Evolutionary conservation across 768 basidiomycete genomes (phyloP), one percentile per base, ranked within the genome.

Genomic region (Agaricus blazei): DNA sequence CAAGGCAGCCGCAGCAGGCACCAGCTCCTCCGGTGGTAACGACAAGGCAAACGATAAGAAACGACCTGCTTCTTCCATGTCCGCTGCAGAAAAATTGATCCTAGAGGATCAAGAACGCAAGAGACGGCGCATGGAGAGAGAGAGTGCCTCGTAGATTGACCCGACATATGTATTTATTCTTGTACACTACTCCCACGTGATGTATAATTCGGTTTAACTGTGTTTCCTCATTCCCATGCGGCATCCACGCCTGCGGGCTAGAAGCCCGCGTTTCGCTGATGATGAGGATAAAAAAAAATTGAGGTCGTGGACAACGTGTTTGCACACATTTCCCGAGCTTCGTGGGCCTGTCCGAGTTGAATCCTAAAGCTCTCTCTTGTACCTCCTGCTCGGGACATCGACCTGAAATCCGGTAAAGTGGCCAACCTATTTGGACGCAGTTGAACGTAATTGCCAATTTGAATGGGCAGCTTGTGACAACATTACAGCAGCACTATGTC

Each of bases 71-170:
- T 73, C 82, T 48, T 11, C 40, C 3, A 82, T 94, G 80, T 84
- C 85, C 62, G 90, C 90, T 26, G 90, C 90, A 14, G 95, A 98
- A 69, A 76, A 81, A 59, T 70, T 98, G 56, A 95, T 97, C 58
- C 61, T 85, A 56, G 96, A 98, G 74, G 93, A 97, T 28, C 89
- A 90, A 71, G 92, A 93, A 68, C 78, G 93, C 65, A 95, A 96
- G 70, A 79, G 85, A 67, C 76, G 92, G 60, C 74, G 82, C 60
- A 86, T 89, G 83, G 89, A 88, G 42, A 66, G 75, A 57, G 75
- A 76, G 59, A 71, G 70, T 54, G 52, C 57, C 36, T 57, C 61
- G 63, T 69, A 62, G 65, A 31, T 29, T 11, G 61, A 58, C 65
- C 58, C 60, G 12, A 44, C 23, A 24, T 34, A 23, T 29, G 49